Evolutionary conservation across 148 eudicot genomes (phyloP).

Genomic region (Fagopyrum homotropicum): DNA sequence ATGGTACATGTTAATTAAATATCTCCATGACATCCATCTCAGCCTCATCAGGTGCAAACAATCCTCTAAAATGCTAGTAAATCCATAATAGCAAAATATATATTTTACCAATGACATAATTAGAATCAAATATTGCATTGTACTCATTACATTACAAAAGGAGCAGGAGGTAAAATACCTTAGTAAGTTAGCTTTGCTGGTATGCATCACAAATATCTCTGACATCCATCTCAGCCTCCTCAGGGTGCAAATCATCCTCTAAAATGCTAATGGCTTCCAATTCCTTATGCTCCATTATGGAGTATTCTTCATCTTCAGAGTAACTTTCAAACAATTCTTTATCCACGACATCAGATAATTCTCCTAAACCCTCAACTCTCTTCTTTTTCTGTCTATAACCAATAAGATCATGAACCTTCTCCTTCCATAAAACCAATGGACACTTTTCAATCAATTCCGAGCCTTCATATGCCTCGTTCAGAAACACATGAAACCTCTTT

Average conservation of each 20-base stretch:
- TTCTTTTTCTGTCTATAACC: conserved; percentile 72
- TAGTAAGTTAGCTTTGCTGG: conserved; percentile 28
- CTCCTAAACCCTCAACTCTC: conserved; percentile 42
- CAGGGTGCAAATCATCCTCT: conserved; percentile 28
- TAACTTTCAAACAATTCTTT: conserved; percentile 39
- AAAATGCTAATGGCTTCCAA: conserved; percentile 28
- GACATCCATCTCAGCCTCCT: conserved; percentile 73
- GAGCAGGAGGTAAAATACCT: conserved; percentile 19
- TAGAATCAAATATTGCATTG: conserved; percentile 19
- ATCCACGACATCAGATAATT: conserved; percentile 46
- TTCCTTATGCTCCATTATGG: conserved; percentile 19
- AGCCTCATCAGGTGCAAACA: too few species aligned
- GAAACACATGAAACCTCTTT: conserved; percentile 77
- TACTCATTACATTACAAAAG: neutral
- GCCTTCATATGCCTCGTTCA: conserved; percentile 87
- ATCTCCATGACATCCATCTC: too few species aligned
- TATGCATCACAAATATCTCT: conserved; percentile 58
- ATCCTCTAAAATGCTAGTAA: too few species aligned
- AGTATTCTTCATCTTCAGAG: conserved; percentile 45
- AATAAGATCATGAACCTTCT: conserved; percentile 56
- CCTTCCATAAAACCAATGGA: conserved; percentile 84
- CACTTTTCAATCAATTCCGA: conserved; percentile 67
- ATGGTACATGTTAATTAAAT: too few species aligned
- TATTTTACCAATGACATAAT: too few species aligned
- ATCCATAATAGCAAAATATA: too few species aligned